Percentiles rank a stretch among this genome's conserved stretches.
phyloP scores from a whole-genome alignment of 371 early-diverging fungal genomes.

The Mucor mucedo region DNA sequence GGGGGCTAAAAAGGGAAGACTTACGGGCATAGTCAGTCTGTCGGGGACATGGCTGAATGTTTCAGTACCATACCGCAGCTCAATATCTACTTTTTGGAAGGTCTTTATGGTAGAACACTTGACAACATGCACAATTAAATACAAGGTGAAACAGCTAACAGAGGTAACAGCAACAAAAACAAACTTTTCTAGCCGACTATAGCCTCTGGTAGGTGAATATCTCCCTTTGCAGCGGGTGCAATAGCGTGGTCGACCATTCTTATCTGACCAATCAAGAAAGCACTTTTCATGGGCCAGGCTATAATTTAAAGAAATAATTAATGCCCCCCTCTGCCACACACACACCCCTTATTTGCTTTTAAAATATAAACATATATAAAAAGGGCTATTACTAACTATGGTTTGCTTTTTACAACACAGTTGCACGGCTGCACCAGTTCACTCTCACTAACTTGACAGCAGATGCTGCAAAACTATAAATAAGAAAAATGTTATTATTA shows the following conservation, averaged over 20 bases:
- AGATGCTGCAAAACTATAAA: slow-evolving; percentile 7
- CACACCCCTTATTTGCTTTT: not conserved
- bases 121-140: too few species aligned
- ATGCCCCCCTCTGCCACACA: not conserved
- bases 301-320: not conserved
- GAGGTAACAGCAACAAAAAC: not conserved
- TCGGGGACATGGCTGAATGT: slow-evolving; percentile 5
- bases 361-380: not conserved
- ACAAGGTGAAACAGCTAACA: too few species aligned
- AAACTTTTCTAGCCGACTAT: not conserved
- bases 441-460: not conserved
- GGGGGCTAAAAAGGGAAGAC: not conserved
- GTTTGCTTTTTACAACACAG: not conserved
- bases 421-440: slow-evolving; percentile 5
- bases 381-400: not conserved
- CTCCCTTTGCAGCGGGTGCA: slow-evolving; percentile 12
- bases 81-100: not conserved
- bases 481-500: not conserved
- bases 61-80: slow-evolving; percentile 2
- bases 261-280: slow-evolving; percentile 9
- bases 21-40: slow-evolving; percentile 2
- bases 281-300: slow-evolving; percentile 11
- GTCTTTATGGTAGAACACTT: not conserved
- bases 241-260: slow-evolving; percentile 4
- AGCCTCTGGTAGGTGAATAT: not conserved